phyloP scores from a whole-genome alignment of 2,329 filamentous ascomycete species.

The Calonectria fujianensis region DNA sequence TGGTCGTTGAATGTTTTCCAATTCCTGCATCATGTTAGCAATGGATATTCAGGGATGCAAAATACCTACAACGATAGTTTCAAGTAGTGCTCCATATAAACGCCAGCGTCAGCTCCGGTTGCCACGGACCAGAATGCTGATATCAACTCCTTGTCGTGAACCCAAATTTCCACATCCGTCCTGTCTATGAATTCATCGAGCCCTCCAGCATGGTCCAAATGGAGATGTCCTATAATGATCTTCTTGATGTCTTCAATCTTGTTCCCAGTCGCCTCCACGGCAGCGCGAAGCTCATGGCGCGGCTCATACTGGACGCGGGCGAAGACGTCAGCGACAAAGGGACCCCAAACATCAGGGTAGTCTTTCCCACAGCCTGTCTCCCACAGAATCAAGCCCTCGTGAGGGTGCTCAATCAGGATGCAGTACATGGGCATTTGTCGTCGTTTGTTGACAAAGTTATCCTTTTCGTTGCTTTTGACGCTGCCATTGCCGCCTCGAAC shows the following conservation, averaged over 20 bases:
- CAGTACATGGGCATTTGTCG: conserved; percentile 38
- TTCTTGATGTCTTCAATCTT: conserved; percentile 67
- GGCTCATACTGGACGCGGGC: conserved; percentile 43
- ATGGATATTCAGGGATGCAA: no score
- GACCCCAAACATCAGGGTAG: conserved; percentile 47
- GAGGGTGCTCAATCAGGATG: conserved; percentile 44
- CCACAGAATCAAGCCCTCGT: conserved; percentile 47
- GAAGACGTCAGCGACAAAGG: conserved; percentile 43
- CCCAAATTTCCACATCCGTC: conserved; percentile 66
- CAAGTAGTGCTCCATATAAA: conserved; percentile 48
- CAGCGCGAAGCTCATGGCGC: conserved; percentile 43
- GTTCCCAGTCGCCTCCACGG: conserved; percentile 52
- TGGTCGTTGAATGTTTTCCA: conserved; percentile 50
- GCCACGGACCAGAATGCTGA: conserved; percentile 66
- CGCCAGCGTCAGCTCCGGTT: conserved; percentile 55
- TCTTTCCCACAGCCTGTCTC: conserved; percentile 45
- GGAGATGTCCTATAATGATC: conserved; percentile 67
- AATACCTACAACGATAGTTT: conserved; percentile 32
- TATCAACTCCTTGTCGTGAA: conserved; percentile 68
- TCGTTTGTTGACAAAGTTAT: conserved; percentile 35
- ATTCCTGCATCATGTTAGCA: conserved; percentile 35
- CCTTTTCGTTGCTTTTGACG: conserved; percentile 24
- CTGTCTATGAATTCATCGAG: conserved; percentile 64
- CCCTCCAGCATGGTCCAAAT: conserved; percentile 69
- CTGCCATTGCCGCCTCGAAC: conserved; percentile 30